Evolutionary conservation across 1,284 basidiomycete genomes (phyloP).

Genomic region (Paramarasmius palmivorus): DNA sequence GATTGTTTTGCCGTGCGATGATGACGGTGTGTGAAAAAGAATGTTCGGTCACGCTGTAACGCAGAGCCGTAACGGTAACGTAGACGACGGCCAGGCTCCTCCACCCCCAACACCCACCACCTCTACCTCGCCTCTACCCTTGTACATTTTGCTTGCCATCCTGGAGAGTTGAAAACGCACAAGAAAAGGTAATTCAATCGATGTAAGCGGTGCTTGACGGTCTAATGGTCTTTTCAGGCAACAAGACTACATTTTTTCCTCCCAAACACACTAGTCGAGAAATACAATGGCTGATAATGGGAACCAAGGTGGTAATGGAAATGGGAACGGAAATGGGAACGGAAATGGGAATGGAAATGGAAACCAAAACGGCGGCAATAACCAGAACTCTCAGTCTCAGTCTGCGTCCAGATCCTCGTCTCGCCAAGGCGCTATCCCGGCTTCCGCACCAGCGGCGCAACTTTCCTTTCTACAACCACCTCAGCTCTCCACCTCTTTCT

Average conservation of each 20-base stretch:
- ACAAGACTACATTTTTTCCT: background rate
- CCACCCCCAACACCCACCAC: background rate
- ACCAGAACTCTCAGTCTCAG: background rate
- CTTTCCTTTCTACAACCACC: slow-evolving; percentile 80
- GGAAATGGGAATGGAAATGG: background rate
- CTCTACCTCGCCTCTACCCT: background rate
- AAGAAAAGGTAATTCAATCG: too few species aligned
- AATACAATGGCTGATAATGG: too few species aligned
- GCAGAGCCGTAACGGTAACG: background rate
- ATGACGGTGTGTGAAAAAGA: background rate
- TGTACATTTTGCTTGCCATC: too few species aligned
- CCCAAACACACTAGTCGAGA: too few species aligned
- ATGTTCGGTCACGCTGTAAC: background rate
- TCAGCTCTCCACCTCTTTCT: slow-evolving; percentile 78
- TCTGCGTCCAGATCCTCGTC: background rate
- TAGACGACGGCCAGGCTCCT: background rate
- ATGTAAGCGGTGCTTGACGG: too few species aligned
- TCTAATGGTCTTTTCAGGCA: too few species aligned
- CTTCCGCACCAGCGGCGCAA: slow-evolving; percentile 63
- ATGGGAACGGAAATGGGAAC: too few species aligned
- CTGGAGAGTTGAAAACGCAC: too few species aligned
- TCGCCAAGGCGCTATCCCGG: slow-evolving; percentile 51
- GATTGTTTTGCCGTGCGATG: too few species aligned
- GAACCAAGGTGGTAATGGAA: too few species aligned
- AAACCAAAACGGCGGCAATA: background rate